phyloP scores from a whole-genome alignment of 2,329 filamentous ascomycete genomes.

The Mariannaea sp. region DNA sequence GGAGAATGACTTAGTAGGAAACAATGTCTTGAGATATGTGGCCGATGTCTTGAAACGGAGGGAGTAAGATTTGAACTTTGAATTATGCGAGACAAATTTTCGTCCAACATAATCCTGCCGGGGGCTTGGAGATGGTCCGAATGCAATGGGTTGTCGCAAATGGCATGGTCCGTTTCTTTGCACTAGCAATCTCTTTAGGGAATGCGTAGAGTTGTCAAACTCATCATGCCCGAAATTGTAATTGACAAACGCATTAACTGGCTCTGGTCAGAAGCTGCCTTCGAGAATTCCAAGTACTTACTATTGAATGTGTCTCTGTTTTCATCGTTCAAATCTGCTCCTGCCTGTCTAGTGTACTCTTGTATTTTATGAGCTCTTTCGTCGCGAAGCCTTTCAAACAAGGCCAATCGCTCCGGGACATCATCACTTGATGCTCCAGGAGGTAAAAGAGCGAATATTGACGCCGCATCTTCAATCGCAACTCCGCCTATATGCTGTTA shows the following conservation, averaged over 20 bases:
- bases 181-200: slow-evolving; percentile 27
- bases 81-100: too few species aligned
- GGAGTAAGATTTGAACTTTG: slow-evolving; percentile 52
- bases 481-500: too few species aligned
- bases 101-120: slow-evolving; percentile 31
- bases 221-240: slow-evolving; percentile 33
- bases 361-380: slow-evolving; percentile 63
- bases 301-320: slow-evolving; percentile 26
- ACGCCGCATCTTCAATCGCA: slow-evolving; percentile 70
- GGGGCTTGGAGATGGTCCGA: slow-evolving; percentile 31
- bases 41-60: slow-evolving; percentile 56
- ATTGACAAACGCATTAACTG: too few species aligned
- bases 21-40: slow-evolving; percentile 48
- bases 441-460: slow-evolving; percentile 61
- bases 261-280: too few species aligned
- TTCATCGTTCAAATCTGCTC: slow-evolving; percentile 34
- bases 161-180: slow-evolving; percentile 16
- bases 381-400: slow-evolving; percentile 64
- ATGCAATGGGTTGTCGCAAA: slow-evolving; percentile 34
- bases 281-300: too few species aligned
- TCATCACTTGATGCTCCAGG: slow-evolving; percentile 49
- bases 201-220: slow-evolving; percentile 22
- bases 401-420: slow-evolving; percentile 58
- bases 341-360: slow-evolving; percentile 58
- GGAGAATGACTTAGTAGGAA: slow-evolving; percentile 52